Conservation (phyloP, 306 rosid genomes). For the Casuarina glauca region DNA sequence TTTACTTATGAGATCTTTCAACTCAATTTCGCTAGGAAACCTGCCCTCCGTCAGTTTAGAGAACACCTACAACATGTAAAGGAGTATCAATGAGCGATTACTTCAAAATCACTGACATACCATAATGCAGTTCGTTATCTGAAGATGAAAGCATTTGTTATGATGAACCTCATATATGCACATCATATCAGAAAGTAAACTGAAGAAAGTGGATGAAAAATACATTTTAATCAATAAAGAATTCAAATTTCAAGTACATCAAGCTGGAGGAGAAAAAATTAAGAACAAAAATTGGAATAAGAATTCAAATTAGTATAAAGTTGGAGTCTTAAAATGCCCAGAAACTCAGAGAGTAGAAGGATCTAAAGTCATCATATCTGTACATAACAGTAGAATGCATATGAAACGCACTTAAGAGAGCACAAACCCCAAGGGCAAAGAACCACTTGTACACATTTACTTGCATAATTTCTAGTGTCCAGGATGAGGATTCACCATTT, state of each 20-base stretch:
- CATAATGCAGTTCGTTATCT: not conserved
- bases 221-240: not conserved
- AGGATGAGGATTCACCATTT: not conserved
- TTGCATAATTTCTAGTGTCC: not conserved
- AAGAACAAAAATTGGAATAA: not conserved
- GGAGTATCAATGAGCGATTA: slow-evolving; percentile 27
- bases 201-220: not conserved
- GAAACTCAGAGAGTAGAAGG: not conserved
- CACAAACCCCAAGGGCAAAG: not conserved
- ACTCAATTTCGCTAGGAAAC: slow-evolving; percentile 76
- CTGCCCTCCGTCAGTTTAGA: slow-evolving; percentile 73
- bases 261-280: not conserved
- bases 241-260: not conserved
- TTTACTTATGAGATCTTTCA: slow-evolving; percentile 50
- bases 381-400: not conserved
- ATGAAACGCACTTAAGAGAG: not conserved
- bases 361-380: not conserved
- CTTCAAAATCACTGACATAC: slow-evolving; percentile 20
- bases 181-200: not conserved
- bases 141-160: not conserved
- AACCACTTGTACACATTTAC: not conserved
- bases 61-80: slow-evolving; percentile 57
- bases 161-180: not conserved
- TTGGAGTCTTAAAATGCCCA: not conserved
- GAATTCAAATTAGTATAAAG: not conserved